A percentile compares a stretch with the other conserved stretches of the same genome.
Conservation (phyloP, 345 rosid species). For the Camelina laxa region DNA sequence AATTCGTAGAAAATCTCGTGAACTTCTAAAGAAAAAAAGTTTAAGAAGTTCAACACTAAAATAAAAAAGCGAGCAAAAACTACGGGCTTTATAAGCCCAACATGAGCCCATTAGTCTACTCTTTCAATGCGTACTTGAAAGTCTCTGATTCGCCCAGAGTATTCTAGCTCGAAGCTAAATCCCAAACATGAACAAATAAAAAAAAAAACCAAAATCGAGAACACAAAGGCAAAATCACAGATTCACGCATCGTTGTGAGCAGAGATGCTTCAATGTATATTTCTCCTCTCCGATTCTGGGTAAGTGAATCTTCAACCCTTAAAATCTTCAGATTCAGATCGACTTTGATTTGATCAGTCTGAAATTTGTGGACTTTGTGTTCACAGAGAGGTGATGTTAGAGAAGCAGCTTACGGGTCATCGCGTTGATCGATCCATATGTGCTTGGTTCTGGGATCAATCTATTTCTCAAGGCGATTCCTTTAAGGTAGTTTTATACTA, state of each 20-base stretch:
- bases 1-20: no score
- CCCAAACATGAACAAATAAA: background rate
- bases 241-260: conserved; percentile 17
- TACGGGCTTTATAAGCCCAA: no score
- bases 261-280: conserved; percentile 93
- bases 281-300: conserved; percentile 96
- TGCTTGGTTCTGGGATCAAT: conserved; percentile 94
- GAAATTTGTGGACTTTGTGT: conserved; percentile 1
- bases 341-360: background rate
- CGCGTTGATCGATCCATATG: conserved; percentile 94
- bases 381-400: conserved; percentile 89
- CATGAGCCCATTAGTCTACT: no score
- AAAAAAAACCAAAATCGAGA: background rate
- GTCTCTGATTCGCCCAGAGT: background rate
- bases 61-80: no score
- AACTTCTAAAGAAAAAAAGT: no score
- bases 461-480: conserved; percentile 71
- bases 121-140: no score
- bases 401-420: conserved; percentile 97
- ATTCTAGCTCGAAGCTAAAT: background rate
- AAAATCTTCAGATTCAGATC: background rate
- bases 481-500: conserved; percentile 55
- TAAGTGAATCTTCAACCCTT: conserved; percentile 34
- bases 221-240: background rate
- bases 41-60: no score